phyloP scores from a whole-genome alignment of 441 rosid genomes.

The Breynia disticha region DNA sequence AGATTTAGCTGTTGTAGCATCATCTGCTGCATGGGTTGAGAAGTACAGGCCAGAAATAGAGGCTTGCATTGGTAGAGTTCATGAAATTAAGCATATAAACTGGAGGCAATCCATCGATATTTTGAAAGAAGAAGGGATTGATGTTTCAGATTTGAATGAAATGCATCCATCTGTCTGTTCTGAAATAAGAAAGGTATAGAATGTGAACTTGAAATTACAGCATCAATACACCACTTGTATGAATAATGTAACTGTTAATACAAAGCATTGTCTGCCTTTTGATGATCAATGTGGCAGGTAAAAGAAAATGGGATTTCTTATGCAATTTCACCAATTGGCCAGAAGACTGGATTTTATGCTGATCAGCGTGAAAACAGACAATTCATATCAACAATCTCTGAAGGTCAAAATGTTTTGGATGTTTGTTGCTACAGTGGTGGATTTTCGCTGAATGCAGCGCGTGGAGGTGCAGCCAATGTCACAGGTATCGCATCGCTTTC shows the following conservation, averaged over 20 bases:
- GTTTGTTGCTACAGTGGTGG: slow-evolving; percentile 90
- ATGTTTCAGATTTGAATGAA: slow-evolving; percentile 36
- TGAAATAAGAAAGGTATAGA: slow-evolving; percentile 53
- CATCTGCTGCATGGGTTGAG: slow-evolving; percentile 97
- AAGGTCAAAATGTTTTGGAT: slow-evolving; percentile 68
- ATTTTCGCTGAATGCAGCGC: slow-evolving; percentile 62
- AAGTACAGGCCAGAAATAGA: slow-evolving; percentile 55
- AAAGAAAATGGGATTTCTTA: slow-evolving; percentile 67
- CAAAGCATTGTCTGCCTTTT: background rate
- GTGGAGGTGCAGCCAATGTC: slow-evolving; percentile 60
- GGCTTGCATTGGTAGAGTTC: slow-evolving; percentile 41
- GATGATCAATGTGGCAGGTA: slow-evolving; percentile 30
- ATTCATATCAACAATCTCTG: slow-evolving; percentile 57
- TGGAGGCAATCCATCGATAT: slow-evolving; percentile 86
- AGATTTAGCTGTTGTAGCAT: slow-evolving; percentile 78
- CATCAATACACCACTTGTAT: background rate
- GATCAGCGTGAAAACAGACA: slow-evolving; percentile 74
- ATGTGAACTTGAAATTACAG: slow-evolving; percentile 3
- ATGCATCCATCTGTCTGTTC: slow-evolving; percentile 34
- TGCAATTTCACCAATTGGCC: slow-evolving; percentile 59
- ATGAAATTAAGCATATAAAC: slow-evolving; percentile 49
- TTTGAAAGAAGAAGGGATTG: slow-evolving; percentile 80
- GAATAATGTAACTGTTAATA: background rate
- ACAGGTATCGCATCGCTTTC: slow-evolving; percentile 27
- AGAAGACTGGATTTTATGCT: slow-evolving; percentile 87